phyloP scores from a whole-genome alignment of 108 stramenopile genomes.

The Cyclotella baltica region DNA sequence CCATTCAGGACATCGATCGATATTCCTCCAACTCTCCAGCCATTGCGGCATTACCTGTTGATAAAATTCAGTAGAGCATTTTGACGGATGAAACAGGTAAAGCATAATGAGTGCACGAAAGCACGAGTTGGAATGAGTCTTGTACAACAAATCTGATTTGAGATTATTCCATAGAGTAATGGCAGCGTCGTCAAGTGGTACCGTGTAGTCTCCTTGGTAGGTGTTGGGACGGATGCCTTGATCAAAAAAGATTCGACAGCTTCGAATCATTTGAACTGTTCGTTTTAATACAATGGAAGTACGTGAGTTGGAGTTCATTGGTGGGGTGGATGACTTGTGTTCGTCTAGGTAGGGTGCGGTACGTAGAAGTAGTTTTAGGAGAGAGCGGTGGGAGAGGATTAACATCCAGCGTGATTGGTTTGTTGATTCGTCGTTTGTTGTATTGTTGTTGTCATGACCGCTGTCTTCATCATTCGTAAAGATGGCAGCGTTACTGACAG shows the following conservation, averaged over 20 bases:
- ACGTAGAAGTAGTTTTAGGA: slow-evolving; percentile 79
- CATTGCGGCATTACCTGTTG: slow-evolving; percentile 70
- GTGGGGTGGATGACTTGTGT: slow-evolving; percentile 64
- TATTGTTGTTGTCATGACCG: slow-evolving; percentile 13
- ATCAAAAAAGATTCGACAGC: slow-evolving; percentile 83
- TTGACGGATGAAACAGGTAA: slow-evolving; percentile 85
- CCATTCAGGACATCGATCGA: slow-evolving; percentile 88
- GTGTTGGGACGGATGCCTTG: slow-evolving; percentile 67
- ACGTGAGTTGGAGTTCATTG: slow-evolving; percentile 62
- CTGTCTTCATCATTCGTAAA: slow-evolving; percentile 44
- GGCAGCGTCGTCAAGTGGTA: slow-evolving; percentile 60
- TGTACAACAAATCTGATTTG: slow-evolving; percentile 70
- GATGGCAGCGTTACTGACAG: slow-evolving; percentile 74
- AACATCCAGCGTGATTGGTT: slow-evolving; percentile 55
- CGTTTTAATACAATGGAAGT: slow-evolving; percentile 67
- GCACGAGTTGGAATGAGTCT: slow-evolving; percentile 86
- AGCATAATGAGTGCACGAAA: slow-evolving; percentile 81
- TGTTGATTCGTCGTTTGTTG: neutral
- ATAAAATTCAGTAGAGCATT: slow-evolving; percentile 72
- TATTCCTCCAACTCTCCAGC: slow-evolving; percentile 81
- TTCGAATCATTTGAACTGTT: slow-evolving; percentile 80
- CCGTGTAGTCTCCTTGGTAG: slow-evolving; percentile 19
- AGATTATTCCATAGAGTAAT: slow-evolving; percentile 76
- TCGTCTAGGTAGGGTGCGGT: slow-evolving; percentile 89
- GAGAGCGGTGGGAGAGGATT: slow-evolving; percentile 71